phyloP scores from a whole-genome alignment of 768 basidiomycete genomes.

The Xerocomellus amylosporus region DNA sequence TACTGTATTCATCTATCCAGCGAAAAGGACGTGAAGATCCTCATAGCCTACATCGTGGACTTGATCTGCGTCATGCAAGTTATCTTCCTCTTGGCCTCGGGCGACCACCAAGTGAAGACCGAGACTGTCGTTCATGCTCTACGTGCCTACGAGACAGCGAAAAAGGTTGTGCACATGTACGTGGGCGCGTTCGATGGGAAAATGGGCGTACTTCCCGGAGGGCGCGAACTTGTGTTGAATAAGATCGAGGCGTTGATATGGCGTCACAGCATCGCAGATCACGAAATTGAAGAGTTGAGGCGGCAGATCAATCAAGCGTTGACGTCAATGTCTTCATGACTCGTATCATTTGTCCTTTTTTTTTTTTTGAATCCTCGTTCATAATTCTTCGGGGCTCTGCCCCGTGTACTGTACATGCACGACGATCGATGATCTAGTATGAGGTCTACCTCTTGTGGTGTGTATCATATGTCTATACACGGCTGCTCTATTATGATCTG shows the following conservation, averaged over 20 bases:
- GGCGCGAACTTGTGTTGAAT: constrained; percentile 11
- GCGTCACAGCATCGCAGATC: constrained; percentile 10
- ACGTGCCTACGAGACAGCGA: neutral
- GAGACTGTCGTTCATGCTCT: neutral
- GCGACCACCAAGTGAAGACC: neutral
- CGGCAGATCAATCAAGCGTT: neutral
- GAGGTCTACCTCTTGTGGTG: no score
- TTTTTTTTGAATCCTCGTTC: no score
- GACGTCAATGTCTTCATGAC: neutral
- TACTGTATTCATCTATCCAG: neutral
- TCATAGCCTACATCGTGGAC: constrained; percentile 15
- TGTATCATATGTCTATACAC: no score
- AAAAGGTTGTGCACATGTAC: neutral
- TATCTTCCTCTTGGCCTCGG: constrained; percentile 1
- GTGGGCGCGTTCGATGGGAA: constrained; percentile 3
- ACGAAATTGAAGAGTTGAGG: constrained; percentile 1
- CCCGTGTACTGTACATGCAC: no score
- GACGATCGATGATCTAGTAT: no score
- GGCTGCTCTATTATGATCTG: no score
- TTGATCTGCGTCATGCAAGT: constrained; percentile 18
- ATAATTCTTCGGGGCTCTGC: no score
- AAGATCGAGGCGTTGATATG: constrained; percentile 13
- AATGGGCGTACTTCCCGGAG: constrained; percentile 1
- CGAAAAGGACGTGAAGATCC: constrained; percentile 7
- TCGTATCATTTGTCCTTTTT: no score